A percentile compares a stretch with the other conserved stretches of the same genome.
phyloP scores from a whole-genome alignment of 2,329 filamentous ascomycete genomes.

The Ophiostoma ulmi region DNA sequence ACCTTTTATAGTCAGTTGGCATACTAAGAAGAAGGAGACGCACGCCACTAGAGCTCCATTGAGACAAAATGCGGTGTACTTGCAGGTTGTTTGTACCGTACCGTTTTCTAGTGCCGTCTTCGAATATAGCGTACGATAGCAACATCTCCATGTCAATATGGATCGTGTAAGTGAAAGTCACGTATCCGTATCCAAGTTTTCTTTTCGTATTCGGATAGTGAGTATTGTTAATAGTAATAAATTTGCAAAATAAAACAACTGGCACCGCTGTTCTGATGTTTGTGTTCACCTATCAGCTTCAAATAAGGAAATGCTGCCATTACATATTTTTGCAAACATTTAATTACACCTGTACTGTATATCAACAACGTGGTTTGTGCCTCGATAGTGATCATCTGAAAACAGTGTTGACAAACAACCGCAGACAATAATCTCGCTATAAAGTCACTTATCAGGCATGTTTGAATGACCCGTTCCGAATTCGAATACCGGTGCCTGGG shows the following conservation, averaged over 20 bases:
- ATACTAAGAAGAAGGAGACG: not conserved
- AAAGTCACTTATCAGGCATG: not conserved
- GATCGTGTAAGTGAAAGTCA: slow-evolving; percentile 1
- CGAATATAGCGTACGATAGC: too few species aligned
- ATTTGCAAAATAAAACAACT: not conserved
- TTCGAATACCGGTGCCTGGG: not conserved
- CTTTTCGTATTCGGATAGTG: not conserved
- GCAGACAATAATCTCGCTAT: not conserved
- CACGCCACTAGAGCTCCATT: not conserved
- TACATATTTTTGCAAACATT: too few species aligned
- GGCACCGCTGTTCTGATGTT: not conserved
- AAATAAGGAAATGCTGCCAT: too few species aligned
- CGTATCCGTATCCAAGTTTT: not conserved
- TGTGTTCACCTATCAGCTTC: too few species aligned
- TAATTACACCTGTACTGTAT: too few species aligned
- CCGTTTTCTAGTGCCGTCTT: not conserved
- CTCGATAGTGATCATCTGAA: too few species aligned
- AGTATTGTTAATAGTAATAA: not conserved
- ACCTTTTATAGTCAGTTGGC: not conserved
- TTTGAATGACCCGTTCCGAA: not conserved
- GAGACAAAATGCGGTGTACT: not conserved
- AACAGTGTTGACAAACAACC: not conserved
- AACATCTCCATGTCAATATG: not conserved
- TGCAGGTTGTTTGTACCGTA: not conserved
- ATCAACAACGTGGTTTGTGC: too few species aligned